Percentiles rank a stretch among this genome's conserved stretches.
These are phyloP conservation scores for Diversispora epigaea DNA, from an alignment of 192 early-diverging fungal species.

Conservation along the genomic window DNA sequence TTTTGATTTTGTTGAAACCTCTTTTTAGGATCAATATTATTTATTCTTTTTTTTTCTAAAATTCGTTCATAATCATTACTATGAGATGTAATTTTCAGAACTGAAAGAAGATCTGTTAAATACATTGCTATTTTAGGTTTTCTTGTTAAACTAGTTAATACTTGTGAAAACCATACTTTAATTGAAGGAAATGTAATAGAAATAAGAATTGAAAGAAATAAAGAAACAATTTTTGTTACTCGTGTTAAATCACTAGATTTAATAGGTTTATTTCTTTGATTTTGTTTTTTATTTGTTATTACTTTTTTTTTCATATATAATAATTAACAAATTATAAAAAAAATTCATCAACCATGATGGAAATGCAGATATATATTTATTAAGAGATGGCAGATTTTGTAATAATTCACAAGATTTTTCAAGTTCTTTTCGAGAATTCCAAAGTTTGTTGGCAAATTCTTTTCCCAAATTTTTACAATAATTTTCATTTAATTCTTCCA, in stretches of 20 bases:
- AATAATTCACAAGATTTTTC: neutral
- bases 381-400: neutral
- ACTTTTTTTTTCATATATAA: neutral
- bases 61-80: neutral
- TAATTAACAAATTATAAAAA: neutral
- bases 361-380: neutral
- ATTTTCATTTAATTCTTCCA: neutral
- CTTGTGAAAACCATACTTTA: neutral
- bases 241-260: neutral
- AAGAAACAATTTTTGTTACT: neutral
- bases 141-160: neutral
- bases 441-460: neutral
- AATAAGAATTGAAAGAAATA: neutral
- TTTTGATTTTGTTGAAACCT: neutral
- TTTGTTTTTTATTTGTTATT: neutral
- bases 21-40: neutral
- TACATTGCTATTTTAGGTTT: neutral
- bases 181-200: neutral
- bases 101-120: neutral
- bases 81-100: neutral
- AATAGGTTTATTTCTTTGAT: neutral
- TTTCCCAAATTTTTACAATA: neutral
- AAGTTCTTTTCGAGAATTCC: neutral
- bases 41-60: neutral
- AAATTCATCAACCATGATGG: neutral